A percentile compares a stretch with the other conserved stretches of the same genome.
Evolutionary conservation across 2,329 filamentous ascomycete species (phyloP).

Genomic region (Tolypocladium nubicola): DNA sequence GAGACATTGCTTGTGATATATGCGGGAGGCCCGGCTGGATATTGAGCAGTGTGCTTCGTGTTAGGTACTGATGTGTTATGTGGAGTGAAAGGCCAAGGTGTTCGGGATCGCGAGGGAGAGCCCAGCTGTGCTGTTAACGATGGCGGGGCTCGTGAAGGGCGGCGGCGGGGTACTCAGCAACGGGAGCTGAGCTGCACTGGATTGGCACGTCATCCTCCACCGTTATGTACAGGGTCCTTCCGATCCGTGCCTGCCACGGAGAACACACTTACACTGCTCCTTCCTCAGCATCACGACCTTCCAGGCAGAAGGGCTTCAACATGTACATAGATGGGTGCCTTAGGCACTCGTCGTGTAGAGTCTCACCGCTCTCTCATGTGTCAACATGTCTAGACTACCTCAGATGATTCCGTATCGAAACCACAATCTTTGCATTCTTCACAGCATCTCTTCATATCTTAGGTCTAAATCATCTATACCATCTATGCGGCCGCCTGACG

Average conservation of each 20-base stretch:
- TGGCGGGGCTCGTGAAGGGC: neutral
- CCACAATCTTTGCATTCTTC: neutral
- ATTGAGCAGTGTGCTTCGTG: neutral
- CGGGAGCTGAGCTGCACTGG: too few species aligned
- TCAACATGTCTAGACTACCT: neutral
- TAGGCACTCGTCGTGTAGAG: neutral
- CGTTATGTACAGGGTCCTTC: neutral
- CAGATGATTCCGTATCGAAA: neutral
- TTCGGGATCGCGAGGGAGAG: neutral
- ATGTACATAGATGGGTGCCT: neutral
- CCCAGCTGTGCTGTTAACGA: neutral
- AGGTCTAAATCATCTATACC: too few species aligned
- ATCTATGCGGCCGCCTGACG: neutral
- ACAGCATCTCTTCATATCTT: neutral
- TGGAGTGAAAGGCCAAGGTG: neutral
- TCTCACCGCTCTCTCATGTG: neutral
- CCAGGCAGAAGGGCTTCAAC: neutral
- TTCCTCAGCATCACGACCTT: neutral
- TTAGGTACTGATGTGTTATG: neutral
- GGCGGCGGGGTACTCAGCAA: neutral
- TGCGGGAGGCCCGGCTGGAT: neutral
- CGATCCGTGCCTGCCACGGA: neutral
- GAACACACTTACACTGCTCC: neutral
- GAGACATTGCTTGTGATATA: conserved; percentile 24
- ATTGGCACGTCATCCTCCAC: too few species aligned